Base-by-base conservation (phyloP, 495 filamentous ascomycete species). In the Talaromyces liani region DNA sequence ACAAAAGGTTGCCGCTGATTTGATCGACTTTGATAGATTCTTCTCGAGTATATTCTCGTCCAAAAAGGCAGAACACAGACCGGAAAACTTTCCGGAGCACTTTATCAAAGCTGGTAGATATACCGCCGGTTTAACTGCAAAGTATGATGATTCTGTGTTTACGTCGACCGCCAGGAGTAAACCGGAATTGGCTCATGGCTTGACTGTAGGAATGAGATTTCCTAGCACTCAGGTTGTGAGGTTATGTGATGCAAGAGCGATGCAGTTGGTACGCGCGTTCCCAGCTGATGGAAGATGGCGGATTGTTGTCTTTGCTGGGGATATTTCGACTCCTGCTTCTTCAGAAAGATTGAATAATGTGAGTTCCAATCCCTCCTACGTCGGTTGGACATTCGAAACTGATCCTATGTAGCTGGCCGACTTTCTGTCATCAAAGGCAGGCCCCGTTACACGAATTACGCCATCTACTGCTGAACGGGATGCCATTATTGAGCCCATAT, bases 11-110 rank as follows among this genome's bases (percentile, higher is more conserved):
- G 90, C 90, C 4, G 80, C 88, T 61, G 83, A 90, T 62, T 80
- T 93, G 6, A 89, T 93, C 53, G 82, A 83, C 31, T 92, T 92
- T 64, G 90, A 92, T 63, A 51, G 54, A 10, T 57, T 39, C 9
- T 57, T 41, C 16, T 12, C 22, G 58, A 63, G 7, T 72, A 72
- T 56, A 65, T 69, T 8, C 65, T 70, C 51, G 7, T 73, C 76
- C 2, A 70, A 77, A 69, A 75, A 18, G 65, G 66, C 34, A 71
- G 75, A 51, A 64, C 75, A 62, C 70, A 36, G 31, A 74, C 66
- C 77, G 4, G 71, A 73, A 27, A 69, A 80, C 34, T 84, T 89
- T 57, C 77, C 82, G 51, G 79, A 87, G 49, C 76, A 80, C 10
- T 90, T 91, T 65, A 74, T 85, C 51, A 75, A 85, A 68, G 76